Conservation (phyloP, 2,329 filamentous ascomycete species). For the Aspergillus ruber region DNA sequence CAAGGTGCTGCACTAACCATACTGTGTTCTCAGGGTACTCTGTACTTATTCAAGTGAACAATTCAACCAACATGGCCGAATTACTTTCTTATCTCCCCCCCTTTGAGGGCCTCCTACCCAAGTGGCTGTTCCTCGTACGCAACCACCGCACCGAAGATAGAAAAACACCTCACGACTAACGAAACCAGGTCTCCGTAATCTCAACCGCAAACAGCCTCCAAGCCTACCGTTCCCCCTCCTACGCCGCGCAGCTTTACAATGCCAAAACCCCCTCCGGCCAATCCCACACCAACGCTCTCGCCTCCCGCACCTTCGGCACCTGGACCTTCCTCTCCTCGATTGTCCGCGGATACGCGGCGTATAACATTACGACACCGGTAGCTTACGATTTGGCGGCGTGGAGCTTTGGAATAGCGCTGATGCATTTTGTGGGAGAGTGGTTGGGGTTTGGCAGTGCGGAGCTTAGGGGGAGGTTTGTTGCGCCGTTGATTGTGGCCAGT, state of each 20-base stretch:
- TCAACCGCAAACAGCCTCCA: constrained; percentile 81
- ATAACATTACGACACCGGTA: constrained; percentile 65
- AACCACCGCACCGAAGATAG: not conserved
- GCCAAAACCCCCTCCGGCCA: constrained; percentile 48
- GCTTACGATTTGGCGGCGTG: constrained; percentile 76
- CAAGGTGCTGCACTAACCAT: not conserved
- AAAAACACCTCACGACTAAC: not conserved
- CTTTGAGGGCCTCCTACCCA: constrained; percentile 50
- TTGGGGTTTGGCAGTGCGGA: constrained; percentile 69
- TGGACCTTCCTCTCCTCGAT: constrained; percentile 77
- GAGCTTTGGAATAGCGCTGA: constrained; percentile 72
- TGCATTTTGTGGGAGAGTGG: constrained; percentile 76
- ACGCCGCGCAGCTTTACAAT: constrained; percentile 76
- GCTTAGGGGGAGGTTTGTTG: constrained; percentile 53
- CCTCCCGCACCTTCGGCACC: constrained; percentile 74
- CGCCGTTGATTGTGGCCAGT: constrained; percentile 53
- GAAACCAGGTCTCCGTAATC: constrained; percentile 65
- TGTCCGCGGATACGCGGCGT: constrained; percentile 75
- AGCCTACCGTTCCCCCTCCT: constrained; percentile 71
- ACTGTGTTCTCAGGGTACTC: not conserved
- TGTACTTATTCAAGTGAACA: too few relatives aligned
- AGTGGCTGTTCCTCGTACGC: constrained; percentile 60
- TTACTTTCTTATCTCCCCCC: constrained; percentile 28
- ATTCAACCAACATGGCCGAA: constrained; percentile 6
- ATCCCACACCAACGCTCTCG: constrained; percentile 62